Percentiles rank a stretch among this genome's conserved stretches.
Conservation (phyloP, 2,329 filamentous ascomycete species). For the Cladorrhinum sp. region DNA sequence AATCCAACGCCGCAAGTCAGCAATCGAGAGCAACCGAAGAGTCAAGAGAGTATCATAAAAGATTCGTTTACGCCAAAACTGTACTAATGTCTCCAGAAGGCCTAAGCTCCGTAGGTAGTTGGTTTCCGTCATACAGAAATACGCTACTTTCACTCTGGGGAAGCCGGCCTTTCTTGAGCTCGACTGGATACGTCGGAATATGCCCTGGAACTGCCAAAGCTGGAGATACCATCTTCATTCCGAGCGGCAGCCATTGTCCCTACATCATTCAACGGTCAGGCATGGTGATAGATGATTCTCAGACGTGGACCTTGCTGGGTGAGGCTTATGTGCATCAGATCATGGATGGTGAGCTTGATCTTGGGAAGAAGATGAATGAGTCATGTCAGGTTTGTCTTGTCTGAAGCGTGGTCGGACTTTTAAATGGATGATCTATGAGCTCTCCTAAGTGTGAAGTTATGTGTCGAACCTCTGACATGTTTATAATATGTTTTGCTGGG, state of each 20-base stretch:
- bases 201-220: neutral
- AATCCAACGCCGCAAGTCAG: neutral
- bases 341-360: constrained; percentile 2
- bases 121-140: neutral
- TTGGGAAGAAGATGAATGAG: neutral
- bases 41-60: neutral
- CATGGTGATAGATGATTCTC: neutral
- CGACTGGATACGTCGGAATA: neutral
- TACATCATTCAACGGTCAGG: neutral
- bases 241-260: neutral
- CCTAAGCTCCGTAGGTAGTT: neutral
- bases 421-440: neutral
- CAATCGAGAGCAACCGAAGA: neutral
- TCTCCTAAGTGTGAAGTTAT: neutral
- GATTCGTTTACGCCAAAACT: neutral
- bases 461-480: neutral
- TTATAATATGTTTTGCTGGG: neutral
- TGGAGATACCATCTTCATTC: neutral
- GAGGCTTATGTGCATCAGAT: constrained; percentile 2
- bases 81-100: neutral
- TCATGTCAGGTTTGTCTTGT: neutral
- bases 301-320: neutral
- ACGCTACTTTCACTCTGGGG: neutral
- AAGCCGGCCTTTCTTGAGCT: neutral
- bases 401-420: neutral